Evolutionary conservation across 495 filamentous ascomycete genomes (phyloP).

Genomic region (Penicillium canariense): DNA sequence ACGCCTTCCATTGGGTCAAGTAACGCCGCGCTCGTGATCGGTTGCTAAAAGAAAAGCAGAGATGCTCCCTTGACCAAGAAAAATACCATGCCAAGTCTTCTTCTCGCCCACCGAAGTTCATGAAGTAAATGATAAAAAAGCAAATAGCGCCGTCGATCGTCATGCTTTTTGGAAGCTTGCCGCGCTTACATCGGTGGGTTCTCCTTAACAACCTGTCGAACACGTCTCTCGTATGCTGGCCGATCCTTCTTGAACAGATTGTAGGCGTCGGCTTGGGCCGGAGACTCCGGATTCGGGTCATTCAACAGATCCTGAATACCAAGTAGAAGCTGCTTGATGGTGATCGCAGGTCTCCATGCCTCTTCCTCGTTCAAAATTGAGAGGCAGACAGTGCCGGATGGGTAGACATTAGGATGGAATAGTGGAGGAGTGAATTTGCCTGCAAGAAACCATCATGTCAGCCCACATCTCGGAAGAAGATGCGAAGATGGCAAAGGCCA

Average conservation of each 20-base stretch:
- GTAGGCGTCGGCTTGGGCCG: slow-evolving; percentile 96
- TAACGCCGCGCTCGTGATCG: slow-evolving; percentile 29
- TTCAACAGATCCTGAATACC: slow-evolving; percentile 94
- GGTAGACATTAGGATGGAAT: slow-evolving; percentile 99
- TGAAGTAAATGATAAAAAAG: slow-evolving; percentile 4
- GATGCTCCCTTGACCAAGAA: slow-evolving; percentile 15
- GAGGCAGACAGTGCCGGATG: slow-evolving; percentile 94
- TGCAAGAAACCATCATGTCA: slow-evolving; percentile 32
- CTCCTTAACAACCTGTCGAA: slow-evolving; percentile 81
- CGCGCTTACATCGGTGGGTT: slow-evolving; percentile 65
- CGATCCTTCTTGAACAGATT: slow-evolving; percentile 94
- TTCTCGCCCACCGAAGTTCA: not conserved
- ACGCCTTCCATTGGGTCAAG: slow-evolving; percentile 17
- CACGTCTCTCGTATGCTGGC: slow-evolving; percentile 79
- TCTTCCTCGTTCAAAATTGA: slow-evolving; percentile 99
- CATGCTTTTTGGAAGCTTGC: not conserved
- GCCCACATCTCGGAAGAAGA: not conserved
- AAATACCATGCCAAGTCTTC: slow-evolving; percentile 17
- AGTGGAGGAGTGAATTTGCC: slow-evolving; percentile 96
- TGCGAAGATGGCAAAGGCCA: not conserved
- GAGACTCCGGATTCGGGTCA: slow-evolving; percentile 95
- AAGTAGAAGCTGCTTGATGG: slow-evolving; percentile 93
- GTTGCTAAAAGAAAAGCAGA: slow-evolving; percentile 17
- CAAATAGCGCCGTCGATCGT: slow-evolving; percentile 2
- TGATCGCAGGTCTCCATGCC: slow-evolving; percentile 97